Evolutionary conservation across 345 rosid genomes (phyloP).

Genomic region (Populus ilicifolia): DNA sequence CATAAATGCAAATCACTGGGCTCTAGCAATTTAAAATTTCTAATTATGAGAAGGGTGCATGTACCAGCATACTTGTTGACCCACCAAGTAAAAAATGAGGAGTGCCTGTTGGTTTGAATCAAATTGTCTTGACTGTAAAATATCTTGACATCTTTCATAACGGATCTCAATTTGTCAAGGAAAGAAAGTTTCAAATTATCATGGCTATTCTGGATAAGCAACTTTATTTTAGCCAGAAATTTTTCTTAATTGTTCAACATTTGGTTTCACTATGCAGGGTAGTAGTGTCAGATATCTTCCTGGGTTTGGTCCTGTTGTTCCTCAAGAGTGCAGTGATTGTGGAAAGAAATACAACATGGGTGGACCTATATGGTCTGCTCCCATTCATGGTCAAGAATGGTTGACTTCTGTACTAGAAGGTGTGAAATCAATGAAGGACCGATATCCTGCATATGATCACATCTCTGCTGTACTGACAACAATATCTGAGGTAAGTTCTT

Average conservation of each 20-base stretch:
- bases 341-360: slow-evolving; percentile 97
- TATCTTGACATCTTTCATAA: not conserved
- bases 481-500: slow-evolving; percentile 62
- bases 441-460: slow-evolving; percentile 85
- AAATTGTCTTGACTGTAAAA: not conserved
- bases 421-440: slow-evolving; percentile 70
- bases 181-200: not conserved
- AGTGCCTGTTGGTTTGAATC: not conserved
- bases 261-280: slow-evolving; percentile 41
- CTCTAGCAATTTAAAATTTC: not conserved
- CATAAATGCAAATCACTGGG: not conserved
- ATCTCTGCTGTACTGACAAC: slow-evolving; percentile 87
- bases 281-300: slow-evolving; percentile 83
- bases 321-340: slow-evolving; percentile 86
- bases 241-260: not conserved
- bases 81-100: not conserved
- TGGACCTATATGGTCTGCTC: slow-evolving; percentile 97
- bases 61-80: not conserved
- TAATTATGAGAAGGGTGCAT: not conserved
- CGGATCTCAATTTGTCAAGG: not conserved
- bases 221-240: not conserved
- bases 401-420: slow-evolving; percentile 55
- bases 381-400: slow-evolving; percentile 95
- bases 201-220: not conserved
- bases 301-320: slow-evolving; percentile 89